Conservation (phyloP, 805 yeast species). For the Zygosaccharomyces pseudorouxii region DNA sequence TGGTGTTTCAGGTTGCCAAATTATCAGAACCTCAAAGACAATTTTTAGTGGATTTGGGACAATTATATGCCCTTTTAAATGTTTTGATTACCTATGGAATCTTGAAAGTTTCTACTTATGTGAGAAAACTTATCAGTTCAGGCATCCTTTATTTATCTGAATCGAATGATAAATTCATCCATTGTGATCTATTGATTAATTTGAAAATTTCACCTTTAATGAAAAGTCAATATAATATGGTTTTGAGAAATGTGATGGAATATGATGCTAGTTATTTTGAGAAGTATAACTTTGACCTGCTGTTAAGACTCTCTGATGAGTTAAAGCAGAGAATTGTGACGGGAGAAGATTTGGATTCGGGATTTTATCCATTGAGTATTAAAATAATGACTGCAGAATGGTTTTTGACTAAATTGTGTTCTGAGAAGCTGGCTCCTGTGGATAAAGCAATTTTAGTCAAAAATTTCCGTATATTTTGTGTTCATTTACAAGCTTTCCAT, state of each 20-base stretch:
- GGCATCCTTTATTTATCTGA: constrained; percentile 70
- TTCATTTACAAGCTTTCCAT: constrained; percentile 26
- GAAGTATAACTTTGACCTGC: constrained; percentile 32
- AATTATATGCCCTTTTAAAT: constrained; percentile 44
- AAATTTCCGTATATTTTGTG: constrained; percentile 25
- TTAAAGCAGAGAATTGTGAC: constrained; percentile 23
- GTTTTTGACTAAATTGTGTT: constrained; percentile 43
- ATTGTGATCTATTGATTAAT: constrained; percentile 51
- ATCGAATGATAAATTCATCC: constrained; percentile 48
- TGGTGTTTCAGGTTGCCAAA: constrained; percentile 37
- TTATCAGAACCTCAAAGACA: constrained; percentile 28
- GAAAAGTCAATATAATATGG: constrained; percentile 52
- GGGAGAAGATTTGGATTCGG: constrained; percentile 19
- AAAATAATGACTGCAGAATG: constrained; percentile 45
- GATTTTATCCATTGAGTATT: constrained; percentile 39
- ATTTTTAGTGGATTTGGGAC: constrained; percentile 27
- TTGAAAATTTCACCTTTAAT: constrained; percentile 48
- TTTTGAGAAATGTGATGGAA: constrained; percentile 46
- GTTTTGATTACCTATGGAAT: constrained; percentile 39
- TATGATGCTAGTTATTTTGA: constrained; percentile 37
- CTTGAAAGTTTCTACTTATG: constrained; percentile 52
- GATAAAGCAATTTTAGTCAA: constrained; percentile 18
- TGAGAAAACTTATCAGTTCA: constrained; percentile 77
- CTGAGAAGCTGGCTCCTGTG: constrained; percentile 24
- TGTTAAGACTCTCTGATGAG: constrained; percentile 35